These are phyloP conservation scores for Leccinum solheimii DNA, from an alignment of 1,284 basidiomycete genomes.

Conservation along the genomic window DNA sequence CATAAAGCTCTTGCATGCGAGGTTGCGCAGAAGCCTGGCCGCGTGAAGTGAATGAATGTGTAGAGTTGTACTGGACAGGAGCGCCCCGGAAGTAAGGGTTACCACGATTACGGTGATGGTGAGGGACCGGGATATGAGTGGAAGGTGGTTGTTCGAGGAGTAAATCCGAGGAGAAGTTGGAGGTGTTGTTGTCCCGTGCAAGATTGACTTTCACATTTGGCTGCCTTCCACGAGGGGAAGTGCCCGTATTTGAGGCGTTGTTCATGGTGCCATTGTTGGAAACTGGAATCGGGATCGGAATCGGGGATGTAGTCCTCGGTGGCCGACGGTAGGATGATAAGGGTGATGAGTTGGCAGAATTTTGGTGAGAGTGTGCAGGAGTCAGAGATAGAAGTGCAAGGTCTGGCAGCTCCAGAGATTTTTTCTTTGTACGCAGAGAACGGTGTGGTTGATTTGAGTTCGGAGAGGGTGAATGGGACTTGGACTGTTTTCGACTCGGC, in stretches of 20 bases:
- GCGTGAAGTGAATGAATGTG: constrained; percentile 39
- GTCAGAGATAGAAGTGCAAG: constrained; percentile 63
- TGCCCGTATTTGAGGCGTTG: constrained; percentile 36
- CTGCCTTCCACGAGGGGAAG: constrained; percentile 37
- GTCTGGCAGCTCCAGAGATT: constrained; percentile 75
- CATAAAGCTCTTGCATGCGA: constrained; percentile 38
- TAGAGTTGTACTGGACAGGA: constrained; percentile 37
- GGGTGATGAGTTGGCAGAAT: constrained; percentile 41
- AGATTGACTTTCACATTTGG: constrained; percentile 32
- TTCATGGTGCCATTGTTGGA: constrained; percentile 40
- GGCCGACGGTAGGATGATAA: constrained; percentile 44
- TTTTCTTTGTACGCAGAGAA: constrained; percentile 67
- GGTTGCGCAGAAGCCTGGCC: constrained; percentile 31
- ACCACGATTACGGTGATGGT: constrained; percentile 33
- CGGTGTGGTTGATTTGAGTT: constrained; percentile 42
- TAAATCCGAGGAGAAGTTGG: constrained; percentile 40
- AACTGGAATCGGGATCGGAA: constrained; percentile 43
- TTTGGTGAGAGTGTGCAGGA: constrained; percentile 41
- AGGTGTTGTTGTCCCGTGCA: constrained; percentile 28
- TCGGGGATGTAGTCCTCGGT: constrained; percentile 47
- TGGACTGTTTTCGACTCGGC: constrained; percentile 14
- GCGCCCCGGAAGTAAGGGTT: constrained; percentile 34
- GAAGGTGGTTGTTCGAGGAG: constrained; percentile 42
- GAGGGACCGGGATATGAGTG: constrained; percentile 44
- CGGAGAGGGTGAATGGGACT: constrained; percentile 37